These are phyloP conservation scores for Penicillium salamii DNA, from an alignment of 495 filamentous ascomycete genomes.

Conservation along the genomic window DNA sequence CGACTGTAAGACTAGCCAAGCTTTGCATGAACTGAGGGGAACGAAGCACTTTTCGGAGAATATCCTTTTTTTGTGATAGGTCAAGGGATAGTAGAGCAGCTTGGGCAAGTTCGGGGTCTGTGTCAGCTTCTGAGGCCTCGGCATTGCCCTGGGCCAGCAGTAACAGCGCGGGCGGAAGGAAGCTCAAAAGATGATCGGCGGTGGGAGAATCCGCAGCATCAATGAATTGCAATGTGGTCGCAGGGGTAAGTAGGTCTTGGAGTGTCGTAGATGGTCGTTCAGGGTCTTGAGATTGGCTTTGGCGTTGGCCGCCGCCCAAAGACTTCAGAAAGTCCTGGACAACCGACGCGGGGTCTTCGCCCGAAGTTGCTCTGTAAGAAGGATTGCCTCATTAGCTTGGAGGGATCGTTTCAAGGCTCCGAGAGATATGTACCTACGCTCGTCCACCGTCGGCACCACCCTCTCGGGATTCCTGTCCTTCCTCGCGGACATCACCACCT, in stretches of 20 bases:
- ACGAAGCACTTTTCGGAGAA: constrained; percentile 78
- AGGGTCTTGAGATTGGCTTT: constrained; percentile 44
- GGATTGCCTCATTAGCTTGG: constrained; percentile 2
- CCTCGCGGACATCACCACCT: constrained; percentile 84
- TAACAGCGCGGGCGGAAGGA: constrained; percentile 71
- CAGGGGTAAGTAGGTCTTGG: constrained; percentile 75
- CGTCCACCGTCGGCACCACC: constrained; percentile 93
- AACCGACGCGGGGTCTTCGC: constrained; percentile 58
- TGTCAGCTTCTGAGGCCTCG: constrained; percentile 56
- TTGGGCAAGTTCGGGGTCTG: constrained; percentile 60
- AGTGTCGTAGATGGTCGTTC: constrained; percentile 78
- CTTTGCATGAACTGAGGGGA: constrained; percentile 91
- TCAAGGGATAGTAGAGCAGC: constrained; percentile 74
- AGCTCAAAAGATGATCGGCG: constrained; percentile 70
- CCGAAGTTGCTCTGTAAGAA: constrained; percentile 34
- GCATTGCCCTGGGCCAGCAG: constrained; percentile 68
- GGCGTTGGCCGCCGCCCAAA: constrained; percentile 57
- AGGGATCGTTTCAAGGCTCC: constrained; percentile 4
- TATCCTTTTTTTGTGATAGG: constrained; percentile 72
- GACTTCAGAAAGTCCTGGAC: constrained; percentile 89
- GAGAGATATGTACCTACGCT: constrained; percentile 86
- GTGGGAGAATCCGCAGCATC: constrained; percentile 60
- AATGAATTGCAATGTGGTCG: constrained; percentile 72
- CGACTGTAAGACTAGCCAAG: constrained; percentile 76
- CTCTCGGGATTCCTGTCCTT: constrained; percentile 81